These are phyloP conservation scores for Aspergillus aculeatinus DNA, from an alignment of 2,329 filamentous ascomycete species.

Conservation along the genomic window DNA sequence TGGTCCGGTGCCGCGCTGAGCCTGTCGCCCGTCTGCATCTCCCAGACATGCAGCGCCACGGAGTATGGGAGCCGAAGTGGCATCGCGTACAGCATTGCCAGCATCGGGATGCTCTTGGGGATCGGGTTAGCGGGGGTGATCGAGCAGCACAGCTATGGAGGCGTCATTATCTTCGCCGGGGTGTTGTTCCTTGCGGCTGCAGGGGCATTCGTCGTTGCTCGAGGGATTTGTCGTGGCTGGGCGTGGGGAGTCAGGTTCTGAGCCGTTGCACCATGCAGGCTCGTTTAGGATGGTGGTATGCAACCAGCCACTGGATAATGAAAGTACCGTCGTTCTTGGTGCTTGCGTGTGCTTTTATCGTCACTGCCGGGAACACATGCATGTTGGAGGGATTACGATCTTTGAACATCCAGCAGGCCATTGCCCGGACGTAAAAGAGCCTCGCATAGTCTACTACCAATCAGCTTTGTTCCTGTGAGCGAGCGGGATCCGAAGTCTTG, in stretches of 20 bases:
- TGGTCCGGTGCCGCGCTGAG: slow-evolving; percentile 5
- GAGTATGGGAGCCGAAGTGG: slow-evolving; percentile 1
- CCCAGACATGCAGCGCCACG: not conserved
- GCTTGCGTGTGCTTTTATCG: not conserved
- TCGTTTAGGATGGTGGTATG: not conserved
- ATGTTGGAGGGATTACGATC: too few species aligned
- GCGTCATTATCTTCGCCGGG: slow-evolving; percentile 3
- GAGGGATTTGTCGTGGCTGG: slow-evolving; percentile 2
- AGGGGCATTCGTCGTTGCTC: not conserved
- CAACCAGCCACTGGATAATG: not conserved
- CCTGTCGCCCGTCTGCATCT: slow-evolving; percentile 5
- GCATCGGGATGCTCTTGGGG: slow-evolving; percentile 1
- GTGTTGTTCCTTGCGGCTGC: slow-evolving; percentile 5
- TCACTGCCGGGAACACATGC: too few species aligned
- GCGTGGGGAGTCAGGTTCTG: not conserved
- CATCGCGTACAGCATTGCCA: slow-evolving; percentile 3
- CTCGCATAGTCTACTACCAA: not conserved
- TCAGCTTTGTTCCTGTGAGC: not conserved
- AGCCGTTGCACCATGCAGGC: not conserved
- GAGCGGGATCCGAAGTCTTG: not conserved
- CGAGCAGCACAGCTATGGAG: not conserved
- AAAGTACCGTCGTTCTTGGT: not conserved
- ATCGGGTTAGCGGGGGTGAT: not conserved
- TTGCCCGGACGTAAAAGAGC: not conserved
- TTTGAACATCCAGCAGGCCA: too few species aligned